These are phyloP conservation scores for Neospora caninum DNA, from an alignment of 169 alveolate species.

Conservation along the genomic window DNA sequence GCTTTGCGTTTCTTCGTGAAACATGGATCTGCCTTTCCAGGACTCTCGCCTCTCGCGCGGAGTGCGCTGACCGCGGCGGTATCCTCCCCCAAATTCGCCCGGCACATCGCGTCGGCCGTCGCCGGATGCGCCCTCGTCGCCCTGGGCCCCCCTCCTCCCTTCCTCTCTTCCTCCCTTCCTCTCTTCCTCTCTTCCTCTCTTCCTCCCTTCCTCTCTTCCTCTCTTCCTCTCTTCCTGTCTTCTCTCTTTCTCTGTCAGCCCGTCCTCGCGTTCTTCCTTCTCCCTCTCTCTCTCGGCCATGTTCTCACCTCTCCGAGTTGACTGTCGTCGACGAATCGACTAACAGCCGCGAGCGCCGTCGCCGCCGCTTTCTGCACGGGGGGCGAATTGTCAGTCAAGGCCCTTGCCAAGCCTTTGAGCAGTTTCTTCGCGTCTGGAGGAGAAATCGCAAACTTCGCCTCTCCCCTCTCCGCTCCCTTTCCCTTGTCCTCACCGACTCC, in stretches of 20 bases:
- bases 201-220: background rate
- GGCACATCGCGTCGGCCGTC: too few species aligned
- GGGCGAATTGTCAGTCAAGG: slow-evolving; percentile 56
- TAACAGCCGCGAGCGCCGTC: slow-evolving; percentile 54
- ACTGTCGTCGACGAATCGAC: slow-evolving; percentile 44
- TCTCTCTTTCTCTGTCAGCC: background rate
- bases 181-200: background rate
- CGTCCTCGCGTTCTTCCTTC: too few species aligned
- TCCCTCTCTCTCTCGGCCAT: background rate
- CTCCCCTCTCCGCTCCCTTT: background rate
- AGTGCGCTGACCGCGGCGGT: too few species aligned
- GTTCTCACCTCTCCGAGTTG: slow-evolving; percentile 49
- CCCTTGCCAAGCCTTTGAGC: slow-evolving; percentile 57
- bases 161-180: background rate
- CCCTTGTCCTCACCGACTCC: background rate
- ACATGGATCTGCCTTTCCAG: too few species aligned
- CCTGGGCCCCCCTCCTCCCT: background rate
- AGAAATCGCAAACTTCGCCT: background rate
- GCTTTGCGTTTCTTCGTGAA: too few species aligned
- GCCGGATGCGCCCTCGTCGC: too few species aligned
- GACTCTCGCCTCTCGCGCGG: too few species aligned
- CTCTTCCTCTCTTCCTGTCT: background rate
- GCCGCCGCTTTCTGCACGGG: slow-evolving; percentile 62
- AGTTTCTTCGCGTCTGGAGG: slow-evolving; percentile 42
- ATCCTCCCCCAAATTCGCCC: too few species aligned